Evolutionary conservation across 768 basidiomycete genomes (phyloP), one percentile per base, ranked within the genome.

Genomic region (Lyophyllum semitale): DNA sequence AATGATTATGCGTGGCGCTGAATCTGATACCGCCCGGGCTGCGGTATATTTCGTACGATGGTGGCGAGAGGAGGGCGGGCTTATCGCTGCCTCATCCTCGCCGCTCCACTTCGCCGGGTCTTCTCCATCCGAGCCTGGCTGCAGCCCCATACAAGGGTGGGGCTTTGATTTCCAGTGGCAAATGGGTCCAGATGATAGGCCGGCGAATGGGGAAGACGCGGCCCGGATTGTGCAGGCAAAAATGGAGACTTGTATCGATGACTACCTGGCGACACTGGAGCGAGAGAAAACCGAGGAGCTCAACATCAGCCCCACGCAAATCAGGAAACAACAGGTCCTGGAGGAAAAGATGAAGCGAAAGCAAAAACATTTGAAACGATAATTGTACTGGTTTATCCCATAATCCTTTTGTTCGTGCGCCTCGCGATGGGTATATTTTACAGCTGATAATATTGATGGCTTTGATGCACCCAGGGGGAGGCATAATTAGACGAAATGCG

Each of bases 101-200:
- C 73, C 74, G 52, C 68, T 64, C 27, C 60, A 59, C 35, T 53
- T 59, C 8, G 25, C 50, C 4, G 53, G 52, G 51, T 43, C 57
- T 52, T 46, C 55, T 37, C 27, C 45, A 32, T 45, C 61, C 4
- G 55, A 50, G n/a, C 26, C 41, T 6, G 51, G 35, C 23, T 37
- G 48, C 26, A 23, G 49, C 42, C 54, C 53, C 33, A 66, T 67
- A n/a, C 83, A 81, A 48, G 90, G 89, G 2, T 93, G 91, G 91
- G 91, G 91, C 48, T 91, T 93, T 65, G 91, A 93, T 70, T 83
- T 93, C 56, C 87, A 92, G 68, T 91, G 89, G 90, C 69, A 74
- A 40, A 42, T 76, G 45, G 53, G 53, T 20, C 61, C 71, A 30
- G 67, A 72, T 20, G 72, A 73, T 13, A 51, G 63, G 57, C 48